Evolutionary conservation across 2,329 filamentous ascomycete genomes (phyloP), one percentile per base, ranked within the genome.

Genomic region (Talaromyces piceae): DNA sequence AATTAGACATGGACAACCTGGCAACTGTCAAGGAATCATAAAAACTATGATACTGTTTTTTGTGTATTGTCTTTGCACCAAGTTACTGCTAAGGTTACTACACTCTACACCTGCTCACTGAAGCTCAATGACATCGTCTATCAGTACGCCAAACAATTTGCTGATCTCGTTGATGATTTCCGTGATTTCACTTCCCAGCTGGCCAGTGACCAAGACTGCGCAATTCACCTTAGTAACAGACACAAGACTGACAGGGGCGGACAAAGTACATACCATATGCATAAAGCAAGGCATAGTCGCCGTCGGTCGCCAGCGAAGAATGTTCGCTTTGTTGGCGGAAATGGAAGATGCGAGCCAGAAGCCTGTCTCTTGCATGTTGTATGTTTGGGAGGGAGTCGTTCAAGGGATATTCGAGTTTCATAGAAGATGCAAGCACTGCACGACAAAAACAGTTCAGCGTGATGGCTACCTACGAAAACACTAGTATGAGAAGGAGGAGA

Each of bases 381-480:
- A 94, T 87, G 55, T 84, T 90, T 0, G 93, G 93, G 39, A 97
- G 77, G 11, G 87, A 88, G 63, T 96, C 90, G 30, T 87, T 91
- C 53, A 98, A 77, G 0, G 93, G 91, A 61, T 95, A 97, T 69
- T 95, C 91, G 7, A 97, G 78, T 76, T 95, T 95, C 72, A 97
- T 83, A 12, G 88, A 95, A 39, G 87, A 93, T 1, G 93, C 93
- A 56, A 98, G 80, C 5, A 97, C 93, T 71, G 63, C 83, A 77
- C 57, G 82, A 82, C 13, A 11, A 16, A 50, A 58, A 57, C 28
- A 30, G 6, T 8, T 43, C 6, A 43, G 39, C 6, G 11, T 43
- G 5, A 12, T 13, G 9, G 13, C 23, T 22, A 25, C 13, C 30
- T 23, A n/a, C 26, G n/a, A n/a, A 46, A 20, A 20, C 43, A 53